Base-by-base conservation (phyloP, 2,329 filamentous ascomycete species). In the Davidsoniella australis region DNA sequence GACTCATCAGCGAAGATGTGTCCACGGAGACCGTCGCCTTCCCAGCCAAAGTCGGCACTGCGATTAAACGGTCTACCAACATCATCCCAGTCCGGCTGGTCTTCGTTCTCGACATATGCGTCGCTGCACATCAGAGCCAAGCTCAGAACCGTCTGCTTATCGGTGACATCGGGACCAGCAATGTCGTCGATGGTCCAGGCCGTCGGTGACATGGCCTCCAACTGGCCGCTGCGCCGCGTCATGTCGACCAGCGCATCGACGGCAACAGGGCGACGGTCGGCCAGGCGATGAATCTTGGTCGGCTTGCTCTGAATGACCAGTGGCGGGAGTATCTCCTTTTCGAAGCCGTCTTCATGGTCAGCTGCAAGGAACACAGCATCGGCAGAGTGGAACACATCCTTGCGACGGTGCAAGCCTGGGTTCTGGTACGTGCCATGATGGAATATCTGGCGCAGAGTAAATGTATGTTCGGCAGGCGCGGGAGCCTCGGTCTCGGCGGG, bases 31-130 rank as follows among this genome's bases (percentile, higher is more conserved):
- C 89, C 89, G 61, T 96, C 88, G 36, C 68, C 69, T 61, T 93
- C 77, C 91, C 91, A 96, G 41, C 91, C 91, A 66, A 96, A 96
- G 60, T 88, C 85, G 48, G 76, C 78, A 5, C 84, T 88, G 54
- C 85, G 78, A 62, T 96, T 94, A 67, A 86, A 95, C 2, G 76
- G 78, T 8, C 72, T 72, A 41, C 82, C 78, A 2, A 93, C 79
- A 55, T 88, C 84, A 55, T 85, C 71, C 89, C 91, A 96, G 55
- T 94, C 81, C 2, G 79, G 76, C 45, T 79, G 72, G 9, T 72
- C 71, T 3, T 83, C 80, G 47, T 76, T 73, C 51, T 82, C 69
- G 10, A 93, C 82, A 60, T 98, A 98, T 33, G 91, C 87, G 60
- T 96, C 79, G 45, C 86, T 78, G 1, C 88, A 82, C 78, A 96